Evolutionary conservation across 2,329 filamentous ascomycete genomes (phyloP), one percentile per base, ranked within the genome.

Genomic region (Pseudogymnoascus pannorum): DNA sequence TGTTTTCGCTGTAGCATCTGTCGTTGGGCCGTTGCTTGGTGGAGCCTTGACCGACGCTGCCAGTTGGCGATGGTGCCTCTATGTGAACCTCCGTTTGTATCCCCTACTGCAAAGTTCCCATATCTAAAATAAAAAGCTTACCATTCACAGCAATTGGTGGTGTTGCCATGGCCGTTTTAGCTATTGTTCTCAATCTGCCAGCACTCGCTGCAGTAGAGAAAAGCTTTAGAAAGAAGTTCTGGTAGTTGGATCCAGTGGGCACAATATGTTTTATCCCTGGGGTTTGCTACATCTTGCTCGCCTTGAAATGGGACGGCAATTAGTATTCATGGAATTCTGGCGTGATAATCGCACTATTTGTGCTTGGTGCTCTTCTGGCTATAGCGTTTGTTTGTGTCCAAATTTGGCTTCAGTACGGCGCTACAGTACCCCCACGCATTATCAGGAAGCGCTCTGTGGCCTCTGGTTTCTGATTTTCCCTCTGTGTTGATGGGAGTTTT

Each of bases 241-340:
- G 61, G 16, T 68, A 66, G 35, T 69, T 74, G 57, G 73, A 75
- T 62, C 63, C 72, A 6, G 62, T 74, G 18, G 74, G 75, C 1
- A 68, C 67, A 14, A 62, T 69, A 14, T 59, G 72, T 29, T 62
- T 72, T 38, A 62, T 67, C 24, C 61, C 65, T 20, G 62, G 54
- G 57, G 18, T 69, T 71, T 22, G 76, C 67, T 75, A 72, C 57
- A 68, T 79, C 2, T 73, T 67, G 8, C 57, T 68, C 9, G 66
- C 66, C 40, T 60, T 68, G 11, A 63, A 76, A 63, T 68, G 66
- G 66, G 75, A 74, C 74, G 78, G 78, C 59, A 81, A 81, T 61
- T 72, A 73, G 3, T 79, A 77, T 70, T 42, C 4, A 73, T 20
- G 73, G 75, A 5, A 72, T 66, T 70, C 66, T 38, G 66, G 63